These are phyloP conservation scores for Diaporthe sp. DNA, from an alignment of 2,329 filamentous ascomycete genomes.

Conservation along the genomic window DNA sequence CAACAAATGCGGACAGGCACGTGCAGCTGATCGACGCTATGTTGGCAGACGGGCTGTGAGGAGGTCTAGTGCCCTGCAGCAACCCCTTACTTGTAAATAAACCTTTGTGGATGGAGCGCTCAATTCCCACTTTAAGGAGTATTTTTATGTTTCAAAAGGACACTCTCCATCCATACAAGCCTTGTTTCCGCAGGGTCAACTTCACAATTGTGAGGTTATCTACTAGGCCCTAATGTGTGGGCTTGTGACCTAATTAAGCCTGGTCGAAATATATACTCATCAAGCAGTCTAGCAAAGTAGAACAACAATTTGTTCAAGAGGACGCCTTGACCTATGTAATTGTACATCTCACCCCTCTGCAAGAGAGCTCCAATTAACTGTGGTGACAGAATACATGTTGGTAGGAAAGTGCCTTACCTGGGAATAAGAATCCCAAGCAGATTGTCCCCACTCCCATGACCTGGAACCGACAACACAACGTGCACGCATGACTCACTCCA, in stretches of 20 bases:
- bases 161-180: background rate
- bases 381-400: background rate
- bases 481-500: background rate
- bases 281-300: background rate
- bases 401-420: background rate
- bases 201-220: background rate
- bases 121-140: background rate
- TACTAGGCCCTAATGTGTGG: background rate
- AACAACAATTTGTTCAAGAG: background rate
- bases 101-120: background rate
- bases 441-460: too few species aligned
- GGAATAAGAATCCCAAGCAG: too few species aligned
- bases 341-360: too few species aligned
- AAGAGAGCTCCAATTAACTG: background rate
- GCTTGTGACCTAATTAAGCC: background rate
- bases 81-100: background rate
- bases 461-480: too few species aligned
- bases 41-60: slow-evolving; percentile 57
- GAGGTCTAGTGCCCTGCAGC: background rate
- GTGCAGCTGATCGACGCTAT: slow-evolving; percentile 60
- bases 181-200: background rate
- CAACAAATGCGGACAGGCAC: slow-evolving; percentile 60
- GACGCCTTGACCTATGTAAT: background rate
- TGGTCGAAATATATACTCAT: background rate
- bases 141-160: background rate